Evolutionary conservation across 2,329 filamentous ascomycete species (phyloP).

Genomic region (Fusarium palustre): DNA sequence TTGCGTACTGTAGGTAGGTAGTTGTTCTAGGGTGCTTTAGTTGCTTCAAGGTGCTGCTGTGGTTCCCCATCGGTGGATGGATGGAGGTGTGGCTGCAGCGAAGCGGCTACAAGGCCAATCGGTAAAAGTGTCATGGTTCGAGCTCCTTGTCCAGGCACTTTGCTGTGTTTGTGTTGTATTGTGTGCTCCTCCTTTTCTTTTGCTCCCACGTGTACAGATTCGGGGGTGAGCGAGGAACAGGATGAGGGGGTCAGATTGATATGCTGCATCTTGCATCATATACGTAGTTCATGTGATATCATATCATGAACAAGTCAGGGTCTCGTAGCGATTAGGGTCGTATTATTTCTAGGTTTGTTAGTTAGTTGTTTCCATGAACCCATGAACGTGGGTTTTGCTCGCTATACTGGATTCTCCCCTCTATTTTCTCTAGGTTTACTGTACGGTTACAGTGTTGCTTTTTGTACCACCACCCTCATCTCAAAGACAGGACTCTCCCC

Average conservation of each 20-base stretch:
- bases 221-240: not conserved
- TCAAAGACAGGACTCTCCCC: not conserved
- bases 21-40: not conserved
- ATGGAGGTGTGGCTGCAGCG: constrained; percentile 37
- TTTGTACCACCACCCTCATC: constrained; percentile 5
- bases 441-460: not conserved
- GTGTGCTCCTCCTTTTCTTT: not conserved
- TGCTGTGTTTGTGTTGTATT: not conserved
- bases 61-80: not conserved
- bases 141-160: not conserved
- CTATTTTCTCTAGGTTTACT: not conserved
- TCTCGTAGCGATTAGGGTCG: constrained; percentile 22
- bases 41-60: constrained; percentile 2
- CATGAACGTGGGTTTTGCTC: not conserved
- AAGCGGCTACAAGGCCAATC: constrained; percentile 46
- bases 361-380: not conserved
- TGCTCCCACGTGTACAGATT: constrained; percentile 33
- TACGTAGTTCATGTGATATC: constrained; percentile 13
- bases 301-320: not conserved
- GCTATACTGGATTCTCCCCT: not conserved
- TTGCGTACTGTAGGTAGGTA: not conserved
- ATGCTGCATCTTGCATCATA: constrained; percentile 33
- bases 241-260: constrained; percentile 35
- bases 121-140: not conserved
- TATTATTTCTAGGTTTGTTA: constrained; percentile 1